These are phyloP conservation scores for Wickerhamiella cacticola DNA, from an alignment of 805 yeast genomes.

Conservation along the genomic window DNA sequence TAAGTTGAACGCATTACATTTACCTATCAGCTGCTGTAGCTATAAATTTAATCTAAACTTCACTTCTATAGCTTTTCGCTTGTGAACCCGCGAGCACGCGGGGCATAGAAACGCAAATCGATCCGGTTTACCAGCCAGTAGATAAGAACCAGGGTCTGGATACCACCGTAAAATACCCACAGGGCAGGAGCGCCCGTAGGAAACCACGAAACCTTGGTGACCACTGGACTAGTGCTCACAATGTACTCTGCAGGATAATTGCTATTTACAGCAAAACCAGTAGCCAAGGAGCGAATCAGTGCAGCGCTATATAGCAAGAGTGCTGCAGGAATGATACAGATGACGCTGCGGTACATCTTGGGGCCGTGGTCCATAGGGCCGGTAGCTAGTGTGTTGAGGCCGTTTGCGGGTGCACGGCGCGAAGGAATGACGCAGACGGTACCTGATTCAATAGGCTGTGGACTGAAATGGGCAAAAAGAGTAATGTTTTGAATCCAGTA, in stretches of 20 bases:
- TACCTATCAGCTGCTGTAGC: no score
- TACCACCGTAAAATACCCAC: constrained; percentile 8
- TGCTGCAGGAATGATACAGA: not conserved
- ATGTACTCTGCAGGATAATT: not conserved
- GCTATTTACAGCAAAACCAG: not conserved
- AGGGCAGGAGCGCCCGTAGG: not conserved
- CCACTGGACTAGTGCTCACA: not conserved
- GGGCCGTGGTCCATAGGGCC: not conserved
- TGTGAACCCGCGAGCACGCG: no score
- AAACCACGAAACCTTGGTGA: not conserved
- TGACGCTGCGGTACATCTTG: not conserved
- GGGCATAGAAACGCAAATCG: constrained; percentile 3
- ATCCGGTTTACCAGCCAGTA: not conserved
- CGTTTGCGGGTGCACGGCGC: not conserved
- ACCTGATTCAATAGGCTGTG: not conserved
- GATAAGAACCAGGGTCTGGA: not conserved
- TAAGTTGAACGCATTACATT: no score
- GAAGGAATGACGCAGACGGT: not conserved
- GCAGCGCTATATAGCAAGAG: not conserved
- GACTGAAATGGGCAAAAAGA: not conserved
- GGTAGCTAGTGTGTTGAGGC: not conserved
- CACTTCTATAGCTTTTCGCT: no score
- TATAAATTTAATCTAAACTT: no score
- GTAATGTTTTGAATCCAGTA: constrained; percentile 3
- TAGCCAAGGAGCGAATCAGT: not conserved